Base-by-base conservation (phyloP, 495 filamentous ascomycete species). In the Daldinia decipiens region DNA sequence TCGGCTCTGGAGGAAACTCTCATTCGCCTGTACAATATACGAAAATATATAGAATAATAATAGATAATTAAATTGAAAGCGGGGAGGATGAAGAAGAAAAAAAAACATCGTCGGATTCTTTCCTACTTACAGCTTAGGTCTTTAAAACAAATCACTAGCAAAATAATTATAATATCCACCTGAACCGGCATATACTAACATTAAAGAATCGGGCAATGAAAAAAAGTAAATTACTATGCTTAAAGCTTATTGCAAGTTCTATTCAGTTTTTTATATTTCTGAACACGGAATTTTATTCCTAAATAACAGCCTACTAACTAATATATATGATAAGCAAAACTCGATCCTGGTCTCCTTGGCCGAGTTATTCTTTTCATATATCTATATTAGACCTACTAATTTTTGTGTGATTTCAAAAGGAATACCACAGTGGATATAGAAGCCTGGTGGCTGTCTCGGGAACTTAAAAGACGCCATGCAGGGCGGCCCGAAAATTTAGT, bases 401-500 rank as follows among this genome's bases (percentile, higher is more conserved):
- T 1, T 40, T 1, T 15, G 15, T 17, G 5, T 40, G n/a, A 40
- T 17, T 17, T 40, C n/a, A 17, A 40, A 17, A 11, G 39, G 39
- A 47, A 21, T 21, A 36, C 12, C 3, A 36, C 12, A 36, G 34
- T 36, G 12, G 34, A 36, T 36, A 13, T 13, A 36, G 9, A 7
- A 47, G 7, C 43, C 43, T 9, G 43, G 21, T 24, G 43, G 19
- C 19, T 47, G 43, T 47, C 19, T 24, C 43, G 43, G 43, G 43
- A 47, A 19, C 19, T 47, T 47, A 47, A 47, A 47, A 24, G 19
- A 47, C 43, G 43, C 21, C 43, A 47, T 47, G 43, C 43, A 47
- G 43, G 19, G 43, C 43, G 43, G 43, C 17, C 43, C 43, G 43
- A 47, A 21, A 47, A 47, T 0, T 13, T 21, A 47, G 24, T 24